A percentile compares a stretch with the other conserved stretches of the same genome.
phyloP scores from a whole-genome alignment of 257 asterid species.

The Solanum peruvianum region DNA sequence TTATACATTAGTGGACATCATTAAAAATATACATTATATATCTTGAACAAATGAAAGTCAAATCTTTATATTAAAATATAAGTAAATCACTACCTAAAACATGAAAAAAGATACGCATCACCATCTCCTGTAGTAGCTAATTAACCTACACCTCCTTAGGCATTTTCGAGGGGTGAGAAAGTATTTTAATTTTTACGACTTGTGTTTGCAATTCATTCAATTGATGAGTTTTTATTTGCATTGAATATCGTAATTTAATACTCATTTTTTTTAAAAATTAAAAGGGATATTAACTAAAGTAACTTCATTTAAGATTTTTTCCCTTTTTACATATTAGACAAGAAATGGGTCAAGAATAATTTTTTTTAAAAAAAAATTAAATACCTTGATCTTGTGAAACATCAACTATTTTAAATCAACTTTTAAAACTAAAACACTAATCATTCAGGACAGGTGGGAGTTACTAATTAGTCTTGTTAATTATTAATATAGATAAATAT shows the following conservation, averaged over 20 bases:
- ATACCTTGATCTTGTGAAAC: background rate
- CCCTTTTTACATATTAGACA: background rate
- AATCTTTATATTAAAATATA: background rate
- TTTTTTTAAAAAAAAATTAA: no score
- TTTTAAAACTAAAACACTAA: background rate
- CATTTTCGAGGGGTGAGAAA: no score
- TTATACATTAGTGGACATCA: background rate
- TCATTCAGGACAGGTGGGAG: background rate
- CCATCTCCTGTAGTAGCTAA: no score
- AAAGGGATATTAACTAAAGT: background rate
- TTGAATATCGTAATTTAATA: background rate
- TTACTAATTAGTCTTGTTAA: background rate
- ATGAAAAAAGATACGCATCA: background rate
- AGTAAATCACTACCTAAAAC: background rate
- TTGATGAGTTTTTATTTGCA: background rate
- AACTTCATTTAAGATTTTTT: background rate
- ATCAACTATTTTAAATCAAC: background rate
- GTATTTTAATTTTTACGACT: no score
- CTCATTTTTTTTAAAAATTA: background rate
- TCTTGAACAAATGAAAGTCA: no score
- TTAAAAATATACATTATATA: no score
- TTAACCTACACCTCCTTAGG: no score
- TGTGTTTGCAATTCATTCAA: background rate
- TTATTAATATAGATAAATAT: no score
- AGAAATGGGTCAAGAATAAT: background rate